phyloP scores from a whole-genome alignment of 2,329 filamentous ascomycete genomes.

The Botrytis tulipae region DNA sequence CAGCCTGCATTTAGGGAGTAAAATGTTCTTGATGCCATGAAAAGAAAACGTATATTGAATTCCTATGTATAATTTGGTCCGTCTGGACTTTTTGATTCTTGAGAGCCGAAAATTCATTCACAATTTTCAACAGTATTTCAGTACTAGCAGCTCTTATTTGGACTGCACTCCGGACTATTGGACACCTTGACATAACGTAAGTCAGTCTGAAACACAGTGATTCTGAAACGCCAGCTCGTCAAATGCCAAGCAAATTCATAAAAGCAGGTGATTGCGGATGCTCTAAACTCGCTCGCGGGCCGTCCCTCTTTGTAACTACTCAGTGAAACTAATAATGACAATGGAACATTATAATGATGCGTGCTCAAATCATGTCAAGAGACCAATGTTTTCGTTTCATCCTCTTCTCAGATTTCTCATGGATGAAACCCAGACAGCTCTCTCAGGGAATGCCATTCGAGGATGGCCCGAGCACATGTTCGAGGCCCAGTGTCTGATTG shows the following conservation, averaged over 20 bases:
- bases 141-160: background rate
- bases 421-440: background rate
- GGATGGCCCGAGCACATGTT: conserved; percentile 3
- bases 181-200: background rate
- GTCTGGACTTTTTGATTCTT: background rate
- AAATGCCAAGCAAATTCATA: background rate
- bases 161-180: background rate
- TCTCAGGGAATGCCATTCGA: background rate
- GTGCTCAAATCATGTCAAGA: background rate
- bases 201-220: background rate
- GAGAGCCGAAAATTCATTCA: background rate
- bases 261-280: background rate
- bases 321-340: background rate
- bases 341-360: background rate
- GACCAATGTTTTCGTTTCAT: background rate
- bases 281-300: background rate
- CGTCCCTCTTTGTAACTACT: background rate
- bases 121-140: background rate
- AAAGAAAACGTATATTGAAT: background rate
- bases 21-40: background rate
- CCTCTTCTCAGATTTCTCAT: background rate
- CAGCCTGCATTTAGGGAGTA: background rate
- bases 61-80: background rate
- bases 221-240: background rate
- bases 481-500: background rate